A percentile compares a stretch with the other conserved stretches of the same genome.
Conservation (phyloP, 371 early-diverging fungal species). For the Syncephalis plumigaleata region DNA sequence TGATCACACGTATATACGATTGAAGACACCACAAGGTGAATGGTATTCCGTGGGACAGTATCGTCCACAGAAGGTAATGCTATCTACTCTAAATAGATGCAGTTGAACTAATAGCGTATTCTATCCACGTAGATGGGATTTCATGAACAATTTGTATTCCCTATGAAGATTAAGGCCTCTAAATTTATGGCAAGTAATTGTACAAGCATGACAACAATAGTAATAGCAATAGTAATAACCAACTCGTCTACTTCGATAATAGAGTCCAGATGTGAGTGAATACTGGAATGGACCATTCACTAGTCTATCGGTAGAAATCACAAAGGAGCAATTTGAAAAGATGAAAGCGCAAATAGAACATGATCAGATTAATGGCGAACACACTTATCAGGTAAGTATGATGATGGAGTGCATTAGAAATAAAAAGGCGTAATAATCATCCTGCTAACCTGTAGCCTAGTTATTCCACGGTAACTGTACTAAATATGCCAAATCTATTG, state of each 20-base stretch:
- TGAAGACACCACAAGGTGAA: constrained; percentile 8
- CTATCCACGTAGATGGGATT: constrained; percentile 4
- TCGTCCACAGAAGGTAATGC: constrained; percentile 4
- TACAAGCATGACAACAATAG: background rate
- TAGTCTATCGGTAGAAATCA: constrained; percentile 4
- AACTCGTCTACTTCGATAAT: too few species aligned
- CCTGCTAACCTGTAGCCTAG: background rate
- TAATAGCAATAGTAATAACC: too few species aligned
- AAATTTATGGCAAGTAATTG: constrained; percentile 6
- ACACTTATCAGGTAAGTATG: constrained; percentile 4
- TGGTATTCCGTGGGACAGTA: constrained; percentile 8
- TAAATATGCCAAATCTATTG: constrained; percentile 3
- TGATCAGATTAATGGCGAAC: constrained; percentile 2
- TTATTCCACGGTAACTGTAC: constrained; percentile 8
- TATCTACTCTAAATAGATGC: background rate
- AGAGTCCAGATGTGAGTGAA: constrained; percentile 5
- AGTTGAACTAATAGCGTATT: background rate
- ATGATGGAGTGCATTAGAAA: background rate
- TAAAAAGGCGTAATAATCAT: background rate
- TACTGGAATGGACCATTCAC: constrained; percentile 7
- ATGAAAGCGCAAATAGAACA: constrained; percentile 6
- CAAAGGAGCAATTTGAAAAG: constrained; percentile 1
- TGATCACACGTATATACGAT: constrained; percentile 6
- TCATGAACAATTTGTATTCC: constrained; percentile 6
- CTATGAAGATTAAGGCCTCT: constrained; percentile 3